A percentile compares a stretch with the other conserved stretches of the same genome.
These are phyloP conservation scores for Fusarium austroafricanum DNA, from an alignment of 2,329 filamentous ascomycete species.

Conservation along the genomic window DNA sequence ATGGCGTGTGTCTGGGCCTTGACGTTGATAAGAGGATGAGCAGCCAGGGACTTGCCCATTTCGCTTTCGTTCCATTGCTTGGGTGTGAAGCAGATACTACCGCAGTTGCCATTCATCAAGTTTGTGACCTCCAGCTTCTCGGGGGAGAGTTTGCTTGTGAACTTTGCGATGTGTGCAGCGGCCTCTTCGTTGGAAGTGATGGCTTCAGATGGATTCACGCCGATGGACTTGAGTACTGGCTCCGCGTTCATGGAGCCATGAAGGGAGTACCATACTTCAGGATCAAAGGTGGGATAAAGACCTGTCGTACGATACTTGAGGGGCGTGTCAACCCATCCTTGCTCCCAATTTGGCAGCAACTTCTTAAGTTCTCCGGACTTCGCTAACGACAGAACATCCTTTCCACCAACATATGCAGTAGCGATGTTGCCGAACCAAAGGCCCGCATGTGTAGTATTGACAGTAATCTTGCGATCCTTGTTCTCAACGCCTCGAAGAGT, in stretches of 20 bases:
- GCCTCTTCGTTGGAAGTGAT: constrained; percentile 43
- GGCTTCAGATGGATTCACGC: constrained; percentile 45
- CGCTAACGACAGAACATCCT: neutral
- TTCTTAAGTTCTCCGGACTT: constrained; percentile 5
- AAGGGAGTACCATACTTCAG: constrained; percentile 61
- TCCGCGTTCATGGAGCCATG: constrained; percentile 62
- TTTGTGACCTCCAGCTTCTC: constrained; percentile 21
- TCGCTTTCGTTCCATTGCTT: constrained; percentile 30
- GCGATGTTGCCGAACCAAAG: constrained; percentile 24
- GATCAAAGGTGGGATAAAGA: constrained; percentile 61
- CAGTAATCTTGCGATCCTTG: neutral
- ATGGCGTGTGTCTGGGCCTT: constrained; percentile 12
- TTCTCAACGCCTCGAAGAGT: constrained; percentile 5
- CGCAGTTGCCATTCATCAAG: constrained; percentile 16
- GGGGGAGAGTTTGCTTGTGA: constrained; percentile 40
- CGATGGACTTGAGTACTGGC: constrained; percentile 58
- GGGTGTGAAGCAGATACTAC: constrained; percentile 9
- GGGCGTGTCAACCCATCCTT: constrained; percentile 23
- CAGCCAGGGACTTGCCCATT: constrained; percentile 21
- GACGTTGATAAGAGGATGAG: constrained; percentile 13
- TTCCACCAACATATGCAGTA: constrained; percentile 13
- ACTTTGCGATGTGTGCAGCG: constrained; percentile 33
- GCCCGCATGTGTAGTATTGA: constrained; percentile 13
- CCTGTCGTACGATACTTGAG: constrained; percentile 41
- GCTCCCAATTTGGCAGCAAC: constrained; percentile 10